phyloP scores from a whole-genome alignment of 805 yeast species.

The Saccharomycopsis babjevae region DNA sequence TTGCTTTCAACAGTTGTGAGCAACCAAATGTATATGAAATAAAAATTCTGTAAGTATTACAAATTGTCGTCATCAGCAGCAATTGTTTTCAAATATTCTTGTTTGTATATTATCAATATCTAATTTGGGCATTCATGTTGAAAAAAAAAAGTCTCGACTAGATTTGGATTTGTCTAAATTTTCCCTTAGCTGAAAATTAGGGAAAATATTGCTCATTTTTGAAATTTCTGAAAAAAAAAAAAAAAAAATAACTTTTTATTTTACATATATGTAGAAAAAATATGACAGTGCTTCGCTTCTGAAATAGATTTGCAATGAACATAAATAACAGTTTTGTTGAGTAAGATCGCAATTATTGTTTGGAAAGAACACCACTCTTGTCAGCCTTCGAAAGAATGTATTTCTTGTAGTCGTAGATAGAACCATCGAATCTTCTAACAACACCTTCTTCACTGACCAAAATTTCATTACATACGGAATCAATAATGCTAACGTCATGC shows the following conservation, averaged over 20 bases:
- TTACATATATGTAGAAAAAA: too few species aligned
- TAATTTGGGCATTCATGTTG: neutral
- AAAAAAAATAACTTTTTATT: too few species aligned
- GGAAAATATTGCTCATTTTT: neutral
- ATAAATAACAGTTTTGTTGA: neutral
- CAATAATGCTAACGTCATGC: constrained; percentile 90
- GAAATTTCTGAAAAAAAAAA: neutral
- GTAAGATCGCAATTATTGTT: constrained; percentile 39
- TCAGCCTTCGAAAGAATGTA: constrained; percentile 73
- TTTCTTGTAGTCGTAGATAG: constrained; percentile 80
- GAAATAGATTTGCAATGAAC: too few species aligned
- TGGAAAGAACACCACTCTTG: constrained; percentile 81
- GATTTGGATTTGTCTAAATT: neutral
- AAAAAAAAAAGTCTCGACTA: neutral
- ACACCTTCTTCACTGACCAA: constrained; percentile 90
- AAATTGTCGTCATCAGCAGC: too few species aligned
- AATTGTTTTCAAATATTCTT: neutral
- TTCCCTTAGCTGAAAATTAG: neutral
- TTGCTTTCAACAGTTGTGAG: neutral
- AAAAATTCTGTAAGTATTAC: too few species aligned
- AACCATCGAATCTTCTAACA: constrained; percentile 70
- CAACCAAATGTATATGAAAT: too few species aligned
- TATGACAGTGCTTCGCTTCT: too few species aligned
- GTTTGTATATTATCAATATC: neutral
- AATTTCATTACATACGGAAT: constrained; percentile 81